Conservation (phyloP, 129 eudicot genomes). For the Arctium minus region DNA sequence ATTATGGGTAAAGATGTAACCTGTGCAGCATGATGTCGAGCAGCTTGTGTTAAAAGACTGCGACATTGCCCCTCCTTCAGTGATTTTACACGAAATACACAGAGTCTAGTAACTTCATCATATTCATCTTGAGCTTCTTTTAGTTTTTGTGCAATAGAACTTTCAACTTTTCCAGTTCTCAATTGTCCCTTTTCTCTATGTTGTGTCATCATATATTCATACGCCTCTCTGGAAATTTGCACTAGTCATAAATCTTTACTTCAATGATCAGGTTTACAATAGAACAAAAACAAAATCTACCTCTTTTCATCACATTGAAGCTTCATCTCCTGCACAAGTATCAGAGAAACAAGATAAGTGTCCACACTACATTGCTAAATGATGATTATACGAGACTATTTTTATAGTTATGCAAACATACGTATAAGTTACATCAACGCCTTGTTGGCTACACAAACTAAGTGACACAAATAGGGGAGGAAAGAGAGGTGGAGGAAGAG, state of each 20-base stretch:
- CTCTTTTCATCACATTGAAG: conserved; percentile 91
- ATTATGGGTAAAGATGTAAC: conserved; percentile 33
- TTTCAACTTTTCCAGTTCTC: conserved; percentile 68
- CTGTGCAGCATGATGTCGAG: conserved; percentile 97
- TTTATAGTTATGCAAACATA: neutral
- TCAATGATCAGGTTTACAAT: conserved; percentile 2
- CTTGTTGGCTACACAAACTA: neutral
- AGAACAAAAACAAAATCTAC: conserved; percentile 26
- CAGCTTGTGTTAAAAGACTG: conserved; percentile 90
- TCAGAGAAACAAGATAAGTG: conserved; percentile 21
- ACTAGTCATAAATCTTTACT: conserved; percentile 16
- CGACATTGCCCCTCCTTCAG: conserved; percentile 91
- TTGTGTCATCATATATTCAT: conserved; percentile 75
- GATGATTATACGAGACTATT: neutral
- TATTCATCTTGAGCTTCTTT: conserved; percentile 77
- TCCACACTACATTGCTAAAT: neutral
- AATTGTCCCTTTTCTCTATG: conserved; percentile 67
- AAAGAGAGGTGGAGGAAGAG: neutral
- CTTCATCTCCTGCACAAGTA: conserved; percentile 85
- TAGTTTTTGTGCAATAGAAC: conserved; percentile 57
- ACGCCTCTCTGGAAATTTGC: conserved; percentile 61
- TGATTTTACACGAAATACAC: conserved; percentile 78
- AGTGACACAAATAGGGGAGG: neutral
- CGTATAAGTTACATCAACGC: neutral
- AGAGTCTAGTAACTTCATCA: conserved; percentile 77